These are phyloP conservation scores for Kurtzmaniella natalensis DNA, from an alignment of 1,139 yeast genomes.

Conservation along the genomic window DNA sequence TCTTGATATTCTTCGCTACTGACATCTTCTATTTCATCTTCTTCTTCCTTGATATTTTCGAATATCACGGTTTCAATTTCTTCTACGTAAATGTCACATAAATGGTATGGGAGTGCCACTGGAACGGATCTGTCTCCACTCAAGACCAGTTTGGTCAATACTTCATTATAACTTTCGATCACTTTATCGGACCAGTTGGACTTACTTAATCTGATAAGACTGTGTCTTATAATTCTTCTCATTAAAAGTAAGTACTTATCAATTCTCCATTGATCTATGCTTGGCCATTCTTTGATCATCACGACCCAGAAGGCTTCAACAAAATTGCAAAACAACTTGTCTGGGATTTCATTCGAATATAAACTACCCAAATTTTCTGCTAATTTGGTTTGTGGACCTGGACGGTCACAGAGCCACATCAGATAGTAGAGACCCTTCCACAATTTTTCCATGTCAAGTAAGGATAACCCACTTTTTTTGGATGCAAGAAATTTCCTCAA, in stretches of 20 bases:
- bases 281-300: conserved; percentile 78
- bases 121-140: conserved; percentile 60
- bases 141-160: conserved; percentile 42
- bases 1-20: conserved; percentile 24
- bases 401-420: conserved; percentile 96
- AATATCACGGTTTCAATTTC: conserved; percentile 71
- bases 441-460: conserved; percentile 66
- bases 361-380: conserved; percentile 71
- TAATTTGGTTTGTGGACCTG: conserved; percentile 82
- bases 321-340: conserved; percentile 43
- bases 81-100: conserved; percentile 79
- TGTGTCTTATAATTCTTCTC: conserved; percentile 70
- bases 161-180: conserved; percentile 43
- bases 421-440: conserved; percentile 93
- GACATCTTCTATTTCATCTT: conserved; percentile 28
- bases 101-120: conserved; percentile 77
- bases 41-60: conserved; percentile 38
- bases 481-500: conserved; percentile 54
- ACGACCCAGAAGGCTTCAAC: conserved; percentile 79
- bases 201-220: conserved; percentile 50
- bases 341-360: conserved; percentile 44
- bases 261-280: conserved; percentile 78
- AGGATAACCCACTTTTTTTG: conserved; percentile 16
- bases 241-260: conserved; percentile 82
- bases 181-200: conserved; percentile 54